Base-by-base conservation (phyloP, 352 stramenopile species). In the Peronospora destructor region DNA sequence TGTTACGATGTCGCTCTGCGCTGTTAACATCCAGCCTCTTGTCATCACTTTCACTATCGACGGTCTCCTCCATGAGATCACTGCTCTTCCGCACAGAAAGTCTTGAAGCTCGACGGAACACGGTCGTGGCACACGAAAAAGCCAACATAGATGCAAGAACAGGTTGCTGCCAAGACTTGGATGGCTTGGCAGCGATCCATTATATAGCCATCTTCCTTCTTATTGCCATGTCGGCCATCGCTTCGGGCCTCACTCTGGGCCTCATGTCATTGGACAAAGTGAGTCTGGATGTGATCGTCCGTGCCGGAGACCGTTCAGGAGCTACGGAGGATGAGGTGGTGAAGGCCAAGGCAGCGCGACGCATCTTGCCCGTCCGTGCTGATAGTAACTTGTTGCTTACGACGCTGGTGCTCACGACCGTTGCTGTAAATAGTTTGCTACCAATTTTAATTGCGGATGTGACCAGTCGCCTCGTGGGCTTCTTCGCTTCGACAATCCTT, bases 351-450 rank as follows among this genome's bases (percentile, higher is more conserved):
- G 71, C 65, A 9, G 84, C 87, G 0, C 67, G 40, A 37, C 84
- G 80, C 37, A 96, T 97, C 30, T 37, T 83, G 14, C 84, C 88
- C 2, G 59, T 99, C 25, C 85, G 96, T 12, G 61, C 83, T 29
- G 82, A 97, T 64, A 96, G 96, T 29, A 98, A 99, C 64, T 71
- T 97, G 16, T 73, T 99, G 35, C 84, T 99, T 28, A 98, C 95
- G 61, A 98, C 96, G 13, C 73, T 99, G 29, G 75, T 99, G 12
- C 63, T 99, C 9, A 96, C 95, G 42, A 99, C 98, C 58, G 93
- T 98, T 2, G 81, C 81, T 2, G 95, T 98, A 8, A 99, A 99
- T 66, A 92, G 93, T 30, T 35, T 98, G 34, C 66, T 99, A 3
- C 98, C 96, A 4, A 99, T 99, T 71, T 70, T 99, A 2, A 89